These are phyloP conservation scores for Cicer arietinum DNA, from an alignment of 306 rosid genomes.

Conservation along the genomic window DNA sequence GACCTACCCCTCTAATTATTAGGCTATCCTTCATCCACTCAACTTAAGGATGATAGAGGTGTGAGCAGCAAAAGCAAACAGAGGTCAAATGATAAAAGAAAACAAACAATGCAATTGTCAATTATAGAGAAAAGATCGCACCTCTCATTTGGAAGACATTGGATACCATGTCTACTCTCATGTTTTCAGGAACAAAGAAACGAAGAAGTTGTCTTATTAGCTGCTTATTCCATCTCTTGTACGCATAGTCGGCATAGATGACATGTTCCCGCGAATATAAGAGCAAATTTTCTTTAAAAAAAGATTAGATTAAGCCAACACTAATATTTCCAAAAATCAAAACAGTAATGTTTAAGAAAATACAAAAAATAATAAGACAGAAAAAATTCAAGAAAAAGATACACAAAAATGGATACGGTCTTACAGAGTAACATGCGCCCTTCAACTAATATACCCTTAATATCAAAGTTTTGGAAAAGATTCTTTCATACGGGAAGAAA, in stretches of 20 bases:
- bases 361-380: too few species aligned
- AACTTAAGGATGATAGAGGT: too few species aligned
- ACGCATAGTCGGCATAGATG: conserved; percentile 76
- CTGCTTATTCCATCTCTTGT: conserved; percentile 76
- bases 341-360: too few species aligned
- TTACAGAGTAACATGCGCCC: too few species aligned
- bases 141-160: conserved; percentile 65
- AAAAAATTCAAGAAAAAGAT: too few species aligned
- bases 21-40: too few species aligned
- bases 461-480: too few species aligned
- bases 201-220: conserved; percentile 66
- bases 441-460: too few species aligned
- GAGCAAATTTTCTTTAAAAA: conserved; percentile 71
- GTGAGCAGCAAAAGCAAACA: not conserved
- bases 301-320: conserved; percentile 19
- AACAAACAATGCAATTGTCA: not conserved
- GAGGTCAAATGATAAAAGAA: not conserved
- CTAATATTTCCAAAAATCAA: not conserved
- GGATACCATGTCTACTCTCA: conserved; percentile 83
- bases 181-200: conserved; percentile 82
- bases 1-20: too few species aligned
- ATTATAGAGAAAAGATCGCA: conserved; percentile 32
- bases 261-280: conserved; percentile 19
- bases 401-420: too few species aligned
- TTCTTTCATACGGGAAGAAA: too few species aligned